phyloP scores from a whole-genome alignment of 1,139 yeast genomes.

The Taiozyma onychis region DNA sequence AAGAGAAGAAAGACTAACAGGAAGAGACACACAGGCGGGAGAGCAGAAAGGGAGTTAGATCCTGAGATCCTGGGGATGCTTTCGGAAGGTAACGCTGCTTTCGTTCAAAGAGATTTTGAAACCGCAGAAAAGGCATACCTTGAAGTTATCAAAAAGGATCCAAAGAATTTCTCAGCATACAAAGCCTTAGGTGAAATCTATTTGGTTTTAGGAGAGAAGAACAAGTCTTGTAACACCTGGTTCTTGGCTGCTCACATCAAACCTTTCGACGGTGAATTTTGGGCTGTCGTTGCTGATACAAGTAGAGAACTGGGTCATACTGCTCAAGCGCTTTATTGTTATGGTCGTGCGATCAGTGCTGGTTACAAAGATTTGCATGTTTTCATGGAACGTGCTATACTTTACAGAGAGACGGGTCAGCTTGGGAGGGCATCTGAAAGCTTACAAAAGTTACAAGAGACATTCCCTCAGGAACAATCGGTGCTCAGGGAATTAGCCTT shows the following conservation, averaged over 20 bases:
- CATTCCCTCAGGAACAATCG: slow-evolving; percentile 56
- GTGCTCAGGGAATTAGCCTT: slow-evolving; percentile 72
- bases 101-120: slow-evolving; percentile 59
- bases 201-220: slow-evolving; percentile 56
- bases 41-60: slow-evolving; percentile 45
- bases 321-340: slow-evolving; percentile 82
- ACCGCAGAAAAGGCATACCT: slow-evolving; percentile 61
- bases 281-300: slow-evolving; percentile 80
- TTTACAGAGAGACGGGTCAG: slow-evolving; percentile 61
- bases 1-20: slow-evolving; percentile 35
- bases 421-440: slow-evolving; percentile 72
- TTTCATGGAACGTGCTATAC: slow-evolving; percentile 54
- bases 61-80: slow-evolving; percentile 65
- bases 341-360: slow-evolving; percentile 62
- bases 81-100: slow-evolving; percentile 75
- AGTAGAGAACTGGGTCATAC: slow-evolving; percentile 66
- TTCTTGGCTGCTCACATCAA: slow-evolving; percentile 78
- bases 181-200: slow-evolving; percentile 83
- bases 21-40: slow-evolving; percentile 29
- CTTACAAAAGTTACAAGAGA: slow-evolving; percentile 53
- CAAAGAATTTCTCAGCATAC: slow-evolving; percentile 76
- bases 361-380: slow-evolving; percentile 50
- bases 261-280: slow-evolving; percentile 71
- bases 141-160: slow-evolving; percentile 74
- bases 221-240: slow-evolving; percentile 79